Conservation (phyloP, 2,329 filamentous ascomycete genomes). For the Colletotrichum coccodes region DNA sequence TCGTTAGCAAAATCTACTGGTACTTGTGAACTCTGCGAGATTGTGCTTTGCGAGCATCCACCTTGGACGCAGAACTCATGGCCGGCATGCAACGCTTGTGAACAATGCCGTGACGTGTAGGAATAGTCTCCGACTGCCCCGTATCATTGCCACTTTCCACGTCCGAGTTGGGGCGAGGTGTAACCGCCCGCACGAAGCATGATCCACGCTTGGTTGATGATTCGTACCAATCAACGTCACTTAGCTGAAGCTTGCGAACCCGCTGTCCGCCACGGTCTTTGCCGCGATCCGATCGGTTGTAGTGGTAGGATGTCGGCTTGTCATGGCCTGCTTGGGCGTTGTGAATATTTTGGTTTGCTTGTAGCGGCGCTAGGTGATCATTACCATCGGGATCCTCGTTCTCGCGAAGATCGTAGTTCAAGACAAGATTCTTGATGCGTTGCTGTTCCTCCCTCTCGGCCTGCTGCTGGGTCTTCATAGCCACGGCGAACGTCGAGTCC, state of each 20-base stretch:
- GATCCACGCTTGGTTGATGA: conserved; percentile 35
- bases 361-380: conserved; percentile 53
- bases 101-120: background rate
- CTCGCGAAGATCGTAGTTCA: conserved; percentile 95
- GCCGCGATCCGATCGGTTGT: conserved; percentile 65
- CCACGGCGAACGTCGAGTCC: conserved; percentile 93
- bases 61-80: background rate
- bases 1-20: conserved; percentile 24
- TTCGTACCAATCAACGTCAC: conserved; percentile 94
- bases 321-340: conserved; percentile 58
- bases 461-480: conserved; percentile 95
- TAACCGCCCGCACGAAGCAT: background rate
- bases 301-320: conserved; percentile 58
- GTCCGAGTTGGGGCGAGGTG: background rate
- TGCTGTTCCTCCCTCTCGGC: conserved; percentile 97
- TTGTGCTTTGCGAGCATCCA: background rate
- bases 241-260: conserved; percentile 90
- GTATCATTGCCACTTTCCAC: background rate
- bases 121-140: background rate
- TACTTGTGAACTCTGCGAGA: background rate
- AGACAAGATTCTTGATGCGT: conserved; percentile 95
- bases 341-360: conserved; percentile 62
- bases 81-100: conserved; percentile 16
- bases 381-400: conserved; percentile 84
- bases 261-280: conserved; percentile 81